phyloP scores from a whole-genome alignment of 2,329 filamentous ascomycete genomes.

The Penicillium sp. region DNA sequence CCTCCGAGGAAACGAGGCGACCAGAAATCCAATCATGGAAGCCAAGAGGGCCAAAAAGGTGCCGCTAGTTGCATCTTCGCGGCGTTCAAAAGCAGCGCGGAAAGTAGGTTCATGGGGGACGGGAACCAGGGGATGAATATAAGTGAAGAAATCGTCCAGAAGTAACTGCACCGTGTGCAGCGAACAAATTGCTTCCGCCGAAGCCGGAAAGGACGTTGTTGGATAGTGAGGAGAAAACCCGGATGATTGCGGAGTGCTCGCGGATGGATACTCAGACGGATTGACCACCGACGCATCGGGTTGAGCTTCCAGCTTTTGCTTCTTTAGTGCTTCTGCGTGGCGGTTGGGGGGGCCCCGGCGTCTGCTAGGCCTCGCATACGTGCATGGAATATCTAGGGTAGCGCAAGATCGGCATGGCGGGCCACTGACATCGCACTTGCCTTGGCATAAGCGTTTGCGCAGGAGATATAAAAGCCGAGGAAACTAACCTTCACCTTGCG shows the following conservation, averaged over 20 bases:
- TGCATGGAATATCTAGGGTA: conserved; percentile 65
- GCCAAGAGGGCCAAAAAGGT: conserved; percentile 47
- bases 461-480: not conserved
- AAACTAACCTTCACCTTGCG: conserved; percentile 53
- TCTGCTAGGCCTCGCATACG: conserved; percentile 62
- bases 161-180: conserved; percentile 40
- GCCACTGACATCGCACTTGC: conserved; percentile 63
- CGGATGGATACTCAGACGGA: conserved; percentile 43
- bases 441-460: conserved; percentile 6
- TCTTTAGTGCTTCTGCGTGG: conserved; percentile 66
- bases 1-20: conserved; percentile 46
- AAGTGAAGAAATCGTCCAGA: conserved; percentile 49
- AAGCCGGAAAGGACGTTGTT: conserved; percentile 44
- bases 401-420: conserved; percentile 65
- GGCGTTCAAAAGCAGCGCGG: conserved; percentile 41
- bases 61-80: conserved; percentile 42
- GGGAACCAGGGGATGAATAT: conserved; percentile 48
- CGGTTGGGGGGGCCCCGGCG: conserved; percentile 65
- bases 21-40: conserved; percentile 46
- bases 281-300: conserved; percentile 36
- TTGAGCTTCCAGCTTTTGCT: conserved; percentile 50
- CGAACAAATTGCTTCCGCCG: conserved; percentile 49
- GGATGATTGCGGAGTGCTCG: conserved; percentile 30
- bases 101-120: conserved; percentile 49
- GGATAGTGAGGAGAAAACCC: conserved; percentile 24